Percentiles rank a stretch among this genome's conserved stretches.
These are phyloP conservation scores for Grosmannia clavigera DNA, from an alignment of 2,329 filamentous ascomycete genomes.

Conservation along the genomic window DNA sequence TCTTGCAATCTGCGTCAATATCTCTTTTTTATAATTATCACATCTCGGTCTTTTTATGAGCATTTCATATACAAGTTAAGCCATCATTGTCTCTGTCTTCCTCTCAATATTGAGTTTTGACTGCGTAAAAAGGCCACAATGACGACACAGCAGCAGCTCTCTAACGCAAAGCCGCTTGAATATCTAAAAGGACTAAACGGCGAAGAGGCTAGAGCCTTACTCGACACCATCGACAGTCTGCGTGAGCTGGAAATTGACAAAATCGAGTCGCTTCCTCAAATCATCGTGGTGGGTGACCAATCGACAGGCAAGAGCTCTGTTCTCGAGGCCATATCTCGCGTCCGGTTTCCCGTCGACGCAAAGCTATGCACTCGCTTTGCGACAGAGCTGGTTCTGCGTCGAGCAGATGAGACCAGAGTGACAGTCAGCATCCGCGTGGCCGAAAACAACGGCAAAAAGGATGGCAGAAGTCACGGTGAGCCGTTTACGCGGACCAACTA, in stretches of 20 bases:
- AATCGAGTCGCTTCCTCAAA: constrained; percentile 28
- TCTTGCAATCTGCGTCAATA: too few species aligned
- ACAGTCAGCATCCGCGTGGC: constrained; percentile 19
- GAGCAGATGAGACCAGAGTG: constrained; percentile 23
- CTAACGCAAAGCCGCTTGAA: too few species aligned
- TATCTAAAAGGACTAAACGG: too few species aligned
- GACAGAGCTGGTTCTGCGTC: constrained; percentile 48
- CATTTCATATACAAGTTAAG: too few species aligned
- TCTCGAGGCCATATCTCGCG: constrained; percentile 49
- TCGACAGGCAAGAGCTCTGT: constrained; percentile 53
- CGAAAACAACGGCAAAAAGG: constrained; percentile 11
- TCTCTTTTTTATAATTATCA: too few species aligned
- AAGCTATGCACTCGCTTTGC: constrained; percentile 50
- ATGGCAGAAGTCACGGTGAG: constrained; percentile 10
- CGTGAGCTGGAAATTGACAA: constrained; percentile 23
- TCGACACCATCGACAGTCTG: constrained; percentile 26
- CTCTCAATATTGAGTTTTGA: too few species aligned
- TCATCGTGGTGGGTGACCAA: constrained; percentile 49
- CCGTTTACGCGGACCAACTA: constrained; percentile 17
- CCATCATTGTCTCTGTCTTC: too few species aligned
- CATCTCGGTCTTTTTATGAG: too few species aligned
- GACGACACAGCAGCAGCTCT: too few species aligned
- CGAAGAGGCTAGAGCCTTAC: constrained; percentile 15
- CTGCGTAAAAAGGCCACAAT: too few species aligned
- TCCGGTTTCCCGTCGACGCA: constrained; percentile 46